Evolutionary conservation across 495 filamentous ascomycete species (phyloP).

Genomic region (Daldinia bambusicola): DNA sequence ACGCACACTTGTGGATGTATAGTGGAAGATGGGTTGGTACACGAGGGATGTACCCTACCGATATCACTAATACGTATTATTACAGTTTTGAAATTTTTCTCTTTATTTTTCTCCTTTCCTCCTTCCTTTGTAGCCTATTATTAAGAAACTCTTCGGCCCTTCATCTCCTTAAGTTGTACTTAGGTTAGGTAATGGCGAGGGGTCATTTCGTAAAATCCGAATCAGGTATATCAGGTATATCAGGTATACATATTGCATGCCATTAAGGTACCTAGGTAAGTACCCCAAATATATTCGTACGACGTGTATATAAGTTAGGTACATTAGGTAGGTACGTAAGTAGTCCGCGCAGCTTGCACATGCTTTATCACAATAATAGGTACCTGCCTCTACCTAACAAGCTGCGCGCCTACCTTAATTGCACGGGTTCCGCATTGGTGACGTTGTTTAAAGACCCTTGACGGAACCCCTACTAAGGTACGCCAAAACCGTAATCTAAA

Average conservation of each 20-base stretch:
- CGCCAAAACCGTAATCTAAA: slow-evolving; percentile 26
- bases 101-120: not conserved
- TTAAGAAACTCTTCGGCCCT: slow-evolving; percentile 1
- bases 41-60: slow-evolving; percentile 22
- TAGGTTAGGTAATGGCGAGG: not conserved
- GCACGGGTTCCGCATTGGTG: slow-evolving; percentile 31
- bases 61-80: slow-evolving; percentile 27
- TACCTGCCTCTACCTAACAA: slow-evolving; percentile 1
- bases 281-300: no score
- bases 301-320: no score
- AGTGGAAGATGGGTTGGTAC: not conserved
- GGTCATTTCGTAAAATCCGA: slow-evolving; percentile 1
- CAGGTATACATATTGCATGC: no score
- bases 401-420: slow-evolving; percentile 12
- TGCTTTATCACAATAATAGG: not conserved
- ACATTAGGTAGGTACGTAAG: slow-evolving; percentile 23
- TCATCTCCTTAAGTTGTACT: not conserved
- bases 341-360: not conserved
- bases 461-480: slow-evolving; percentile 32
- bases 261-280: no score
- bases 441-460: slow-evolving; percentile 40
- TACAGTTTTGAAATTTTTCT: not conserved
- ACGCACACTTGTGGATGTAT: not conserved
- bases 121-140: not conserved
- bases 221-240: slow-evolving; percentile 7